Percentiles rank a stretch among this genome's conserved stretches.
Conservation (phyloP, 2,329 filamentous ascomycete genomes). For the Fusarium oligoseptatum region DNA sequence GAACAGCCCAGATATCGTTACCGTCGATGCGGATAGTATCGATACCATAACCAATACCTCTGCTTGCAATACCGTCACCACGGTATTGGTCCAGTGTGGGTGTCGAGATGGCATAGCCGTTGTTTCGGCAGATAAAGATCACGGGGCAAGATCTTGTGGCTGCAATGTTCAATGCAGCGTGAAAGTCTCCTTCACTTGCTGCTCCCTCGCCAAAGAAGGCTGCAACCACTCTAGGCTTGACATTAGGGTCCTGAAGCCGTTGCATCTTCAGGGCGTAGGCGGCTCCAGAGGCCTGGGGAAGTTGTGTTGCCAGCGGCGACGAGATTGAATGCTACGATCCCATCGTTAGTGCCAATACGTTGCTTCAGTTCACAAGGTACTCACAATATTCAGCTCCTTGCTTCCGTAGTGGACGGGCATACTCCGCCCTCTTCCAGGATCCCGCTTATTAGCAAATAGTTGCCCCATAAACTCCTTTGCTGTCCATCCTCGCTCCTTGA, state of each 20-base stretch:
- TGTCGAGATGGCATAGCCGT: slow-evolving; percentile 91
- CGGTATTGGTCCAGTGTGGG: slow-evolving; percentile 92
- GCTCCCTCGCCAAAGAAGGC: slow-evolving; percentile 95
- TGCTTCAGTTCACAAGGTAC: slow-evolving; percentile 47
- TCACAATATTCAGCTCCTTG: slow-evolving; percentile 83
- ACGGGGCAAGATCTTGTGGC: slow-evolving; percentile 89
- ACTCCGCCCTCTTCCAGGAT: slow-evolving; percentile 85
- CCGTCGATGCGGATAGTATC: slow-evolving; percentile 93
- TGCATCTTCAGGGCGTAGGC: slow-evolving; percentile 91
- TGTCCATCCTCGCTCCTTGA: slow-evolving; percentile 88
- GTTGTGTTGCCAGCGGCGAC: slow-evolving; percentile 87
- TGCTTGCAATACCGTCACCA: slow-evolving; percentile 89
- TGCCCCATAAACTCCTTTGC: slow-evolving; percentile 95
- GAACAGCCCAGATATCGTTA: slow-evolving; percentile 93
- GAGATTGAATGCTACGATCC: slow-evolving; percentile 78
- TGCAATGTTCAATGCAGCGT: slow-evolving; percentile 90
- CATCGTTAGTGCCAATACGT: slow-evolving; percentile 13
- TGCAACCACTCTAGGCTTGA: slow-evolving; percentile 76
- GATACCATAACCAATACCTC: slow-evolving; percentile 92
- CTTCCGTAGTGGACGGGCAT: slow-evolving; percentile 99
- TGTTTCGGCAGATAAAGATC: slow-evolving; percentile 92
- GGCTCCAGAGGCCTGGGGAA: slow-evolving; percentile 88
- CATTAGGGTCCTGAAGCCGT: slow-evolving; percentile 76
- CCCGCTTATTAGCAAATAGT: slow-evolving; percentile 87
- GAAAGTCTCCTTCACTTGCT: slow-evolving; percentile 91